Percentiles rank a stretch among this genome's conserved stretches.
These are phyloP conservation scores for Fraxinus anomala DNA, from an alignment of 257 asterid species.

Conservation along the genomic window DNA sequence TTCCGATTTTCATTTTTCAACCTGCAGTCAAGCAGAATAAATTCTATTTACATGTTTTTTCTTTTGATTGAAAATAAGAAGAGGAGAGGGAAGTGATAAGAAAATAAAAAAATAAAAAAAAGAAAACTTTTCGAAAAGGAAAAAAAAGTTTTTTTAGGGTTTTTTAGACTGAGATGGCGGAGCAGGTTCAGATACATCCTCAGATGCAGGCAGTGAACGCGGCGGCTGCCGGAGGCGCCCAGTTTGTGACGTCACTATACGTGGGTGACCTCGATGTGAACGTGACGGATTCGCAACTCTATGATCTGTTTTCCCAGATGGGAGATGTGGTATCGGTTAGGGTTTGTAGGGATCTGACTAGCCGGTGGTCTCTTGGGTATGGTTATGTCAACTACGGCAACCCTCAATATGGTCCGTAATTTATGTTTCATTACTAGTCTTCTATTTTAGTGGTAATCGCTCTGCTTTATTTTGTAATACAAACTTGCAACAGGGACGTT, in stretches of 20 bases:
- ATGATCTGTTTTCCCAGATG: constrained; percentile 81
- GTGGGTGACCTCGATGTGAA: constrained; percentile 83
- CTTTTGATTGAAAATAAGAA: constrained; percentile 51
- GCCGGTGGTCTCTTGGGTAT: constrained; percentile 76
- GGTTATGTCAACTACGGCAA: constrained; percentile 88
- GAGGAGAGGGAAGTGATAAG: constrained; percentile 85
- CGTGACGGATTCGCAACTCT: constrained; percentile 83
- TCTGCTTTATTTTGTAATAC: neutral
- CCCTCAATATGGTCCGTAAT: constrained; percentile 71
- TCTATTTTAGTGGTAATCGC: neutral
- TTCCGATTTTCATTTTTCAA: constrained; percentile 36
- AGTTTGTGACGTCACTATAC: constrained; percentile 78
- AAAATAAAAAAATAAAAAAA: constrained; percentile 38
- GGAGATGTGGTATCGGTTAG: constrained; percentile 93
- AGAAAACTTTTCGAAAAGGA: constrained; percentile 36
- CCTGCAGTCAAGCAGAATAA: constrained; percentile 25
- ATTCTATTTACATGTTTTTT: constrained; percentile 17
- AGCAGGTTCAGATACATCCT: constrained; percentile 88
- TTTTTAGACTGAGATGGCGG: constrained; percentile 57
- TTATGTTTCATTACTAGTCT: neutral
- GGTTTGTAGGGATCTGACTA: constrained; percentile 85
- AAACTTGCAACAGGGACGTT: neutral
- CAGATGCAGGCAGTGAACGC: constrained; percentile 53
- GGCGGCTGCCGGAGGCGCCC: constrained; percentile 45
- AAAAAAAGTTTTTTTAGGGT: neutral